These are phyloP conservation scores for Oemleria cerasiformis DNA, from an alignment of 306 rosid species.

Conservation along the genomic window DNA sequence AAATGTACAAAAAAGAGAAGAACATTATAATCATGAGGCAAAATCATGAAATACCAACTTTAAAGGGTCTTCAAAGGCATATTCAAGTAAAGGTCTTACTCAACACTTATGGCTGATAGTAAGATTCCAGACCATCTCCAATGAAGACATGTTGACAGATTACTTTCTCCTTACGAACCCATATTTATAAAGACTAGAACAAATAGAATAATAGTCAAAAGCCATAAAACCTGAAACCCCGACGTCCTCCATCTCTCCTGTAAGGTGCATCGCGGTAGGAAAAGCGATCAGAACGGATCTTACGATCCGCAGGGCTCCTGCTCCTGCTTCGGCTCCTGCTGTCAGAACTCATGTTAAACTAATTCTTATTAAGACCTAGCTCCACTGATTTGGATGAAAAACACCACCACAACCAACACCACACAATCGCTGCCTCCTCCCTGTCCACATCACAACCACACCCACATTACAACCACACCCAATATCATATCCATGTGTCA, in stretches of 20 bases:
- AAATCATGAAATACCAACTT: not conserved
- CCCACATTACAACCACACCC: slow-evolving; percentile 93
- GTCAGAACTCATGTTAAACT: slow-evolving; percentile 79
- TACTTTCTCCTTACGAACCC: slow-evolving; percentile 34
- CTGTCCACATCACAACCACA: slow-evolving; percentile 99
- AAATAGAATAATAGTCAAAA: slow-evolving; percentile 35
- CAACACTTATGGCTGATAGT: slow-evolving; percentile 12
- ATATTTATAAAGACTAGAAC: slow-evolving; percentile 19
- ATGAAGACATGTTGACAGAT: slow-evolving; percentile 10
- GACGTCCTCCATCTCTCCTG: slow-evolving; percentile 88
- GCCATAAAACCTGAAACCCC: slow-evolving; percentile 95
- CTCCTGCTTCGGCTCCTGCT: slow-evolving; percentile 94
- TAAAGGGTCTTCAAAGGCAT: not conserved
- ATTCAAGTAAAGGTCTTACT: not conserved
- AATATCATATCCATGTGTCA: slow-evolving; percentile 71
- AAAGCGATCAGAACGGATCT: slow-evolving; percentile 91
- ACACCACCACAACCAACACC: slow-evolving; percentile 65
- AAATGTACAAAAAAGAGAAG: not conserved
- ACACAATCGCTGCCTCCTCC: slow-evolving; percentile 69
- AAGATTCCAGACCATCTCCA: slow-evolving; percentile 24
- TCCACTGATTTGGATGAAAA: slow-evolving; percentile 58
- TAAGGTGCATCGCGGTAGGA: slow-evolving; percentile 95
- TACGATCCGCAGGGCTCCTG: slow-evolving; percentile 92
- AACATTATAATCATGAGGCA: not conserved
- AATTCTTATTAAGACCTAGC: slow-evolving; percentile 52